Base-by-base conservation (phyloP, 768 basidiomycete genomes). In the Sarcomyxa edulis region DNA sequence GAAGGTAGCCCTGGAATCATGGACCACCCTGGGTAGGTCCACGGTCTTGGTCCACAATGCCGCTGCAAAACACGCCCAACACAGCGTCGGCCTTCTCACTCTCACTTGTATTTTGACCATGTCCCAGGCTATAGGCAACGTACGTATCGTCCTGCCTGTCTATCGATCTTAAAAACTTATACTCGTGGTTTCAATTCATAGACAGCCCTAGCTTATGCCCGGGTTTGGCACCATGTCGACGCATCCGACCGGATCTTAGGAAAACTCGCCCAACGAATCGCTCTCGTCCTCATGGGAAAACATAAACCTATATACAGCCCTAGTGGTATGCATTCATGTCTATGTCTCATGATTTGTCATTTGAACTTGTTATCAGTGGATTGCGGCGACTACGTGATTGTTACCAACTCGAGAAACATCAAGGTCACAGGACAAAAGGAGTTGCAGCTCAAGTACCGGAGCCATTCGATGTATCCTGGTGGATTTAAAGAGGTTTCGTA, bases 231-330 rank as follows among this genome's bases (percentile, higher is more conserved):
- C 58, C 88, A 89, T 45, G 90, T 92, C 46, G 85, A 95, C 51
- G 93, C 94, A 9, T 73, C 85, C 7, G 87, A 89, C 50, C 81
- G 94, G 26, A 69, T 93, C n/a, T 72, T 98, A 12, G 96, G 96
- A 56, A 91, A 94, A 69, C 75, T 98, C 7, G 94, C 96, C 5
- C 84, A 88, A 51, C 76, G 91, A 24, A 96, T 99, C 50, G 95
- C 96, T 3, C 76, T 90, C 42, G 92, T 93, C 22, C 73, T 99
- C 32, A 97, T 97, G 95, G 96, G 95, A 55, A 99, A 98, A 65
- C 93, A 98, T 61, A 99, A 98, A 56, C 94, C 95, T 5, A 90
- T 94, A 27, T 98, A 89, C 52, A 92, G 98, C 62, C 91, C 90
- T 7, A 75, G 84, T 48, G 78, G 95, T 92, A 45, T 42, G 84